Evolutionary conservation across 352 stramenopile species (phyloP).

Genomic region (Phytophthora ramorum): DNA sequence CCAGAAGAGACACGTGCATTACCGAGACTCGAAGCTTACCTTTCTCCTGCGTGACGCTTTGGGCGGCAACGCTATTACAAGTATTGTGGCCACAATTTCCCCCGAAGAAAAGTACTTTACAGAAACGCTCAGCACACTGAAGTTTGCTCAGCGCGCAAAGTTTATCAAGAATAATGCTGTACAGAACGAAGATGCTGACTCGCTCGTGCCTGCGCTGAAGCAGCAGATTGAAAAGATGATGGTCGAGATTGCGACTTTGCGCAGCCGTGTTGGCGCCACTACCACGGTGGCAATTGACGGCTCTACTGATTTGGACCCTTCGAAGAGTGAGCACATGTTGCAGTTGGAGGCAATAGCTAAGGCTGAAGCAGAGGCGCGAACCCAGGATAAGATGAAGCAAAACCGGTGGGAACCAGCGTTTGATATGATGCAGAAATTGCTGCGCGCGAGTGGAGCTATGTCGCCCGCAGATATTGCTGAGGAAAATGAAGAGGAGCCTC

Average conservation of each 20-base stretch:
- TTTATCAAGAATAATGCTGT: conserved; percentile 91
- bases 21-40: conserved; percentile 89
- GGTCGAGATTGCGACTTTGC: conserved; percentile 59
- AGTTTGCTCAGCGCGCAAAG: conserved; percentile 90
- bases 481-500: conserved; percentile 34
- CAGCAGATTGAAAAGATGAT: conserved; percentile 76
- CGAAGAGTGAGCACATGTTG: conserved; percentile 35
- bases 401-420: conserved; percentile 84
- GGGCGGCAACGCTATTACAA: conserved; percentile 89
- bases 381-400: conserved; percentile 46
- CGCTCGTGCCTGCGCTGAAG: conserved; percentile 76
- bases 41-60: conserved; percentile 83
- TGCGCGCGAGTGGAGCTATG: conserved; percentile 64
- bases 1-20: conserved; percentile 82
- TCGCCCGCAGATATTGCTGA: conserved; percentile 46
- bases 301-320: conserved; percentile 18
- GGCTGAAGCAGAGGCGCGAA: conserved; percentile 28
- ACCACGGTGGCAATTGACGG: conserved; percentile 18
- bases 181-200: conserved; percentile 87
- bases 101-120: conserved; percentile 85
- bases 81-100: conserved; percentile 84
- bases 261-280: conserved; percentile 12
- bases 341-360: conserved; percentile 33
- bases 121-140: conserved; percentile 88
- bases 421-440: conserved; percentile 82